A percentile compares a stretch with the other conserved stretches of the same genome.
phyloP scores from a whole-genome alignment of 2,329 filamentous ascomycete species.

The Penicillium sp. region DNA sequence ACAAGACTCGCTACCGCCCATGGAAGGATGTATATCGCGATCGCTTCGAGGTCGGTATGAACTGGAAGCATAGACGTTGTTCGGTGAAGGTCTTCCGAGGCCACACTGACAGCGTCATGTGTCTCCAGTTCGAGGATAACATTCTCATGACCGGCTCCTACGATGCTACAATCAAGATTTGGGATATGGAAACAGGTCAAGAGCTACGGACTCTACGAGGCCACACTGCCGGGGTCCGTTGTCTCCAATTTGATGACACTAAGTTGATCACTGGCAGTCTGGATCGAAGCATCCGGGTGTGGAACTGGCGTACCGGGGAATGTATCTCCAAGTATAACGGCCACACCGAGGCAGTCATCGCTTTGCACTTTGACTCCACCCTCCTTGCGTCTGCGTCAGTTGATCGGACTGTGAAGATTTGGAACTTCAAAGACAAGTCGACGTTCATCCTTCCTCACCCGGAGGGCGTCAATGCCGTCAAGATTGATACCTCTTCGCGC shows the following conservation, averaged over 20 bases:
- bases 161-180: slow-evolving; percentile 92
- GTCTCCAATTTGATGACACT: slow-evolving; percentile 88
- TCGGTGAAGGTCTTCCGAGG: slow-evolving; percentile 82
- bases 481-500: slow-evolving; percentile 77
- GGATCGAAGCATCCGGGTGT: slow-evolving; percentile 85
- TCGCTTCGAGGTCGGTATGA: slow-evolving; percentile 91
- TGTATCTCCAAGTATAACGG: slow-evolving; percentile 80
- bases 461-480: slow-evolving; percentile 97
- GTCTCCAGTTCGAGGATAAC: slow-evolving; percentile 80
- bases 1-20: slow-evolving; percentile 62
- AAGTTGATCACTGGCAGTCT: slow-evolving; percentile 90
- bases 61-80: slow-evolving; percentile 95
- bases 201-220: slow-evolving; percentile 83
- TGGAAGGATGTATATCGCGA: slow-evolving; percentile 99
- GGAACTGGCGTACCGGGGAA: slow-evolving; percentile 94
- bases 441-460: slow-evolving; percentile 79
- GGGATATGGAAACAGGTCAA: slow-evolving; percentile 87
- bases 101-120: slow-evolving; percentile 85
- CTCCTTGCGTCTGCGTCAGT: slow-evolving; percentile 87
- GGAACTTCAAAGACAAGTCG: slow-evolving; percentile 85
- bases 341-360: slow-evolving; percentile 82
- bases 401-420: slow-evolving; percentile 88
- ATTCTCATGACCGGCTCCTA: slow-evolving; percentile 94
- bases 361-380: slow-evolving; percentile 82
- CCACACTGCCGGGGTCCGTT: slow-evolving; percentile 81